Evolutionary conservation across 2,329 filamentous ascomycete genomes (phyloP).

Genomic region (Paracamarosporium sp.): DNA sequence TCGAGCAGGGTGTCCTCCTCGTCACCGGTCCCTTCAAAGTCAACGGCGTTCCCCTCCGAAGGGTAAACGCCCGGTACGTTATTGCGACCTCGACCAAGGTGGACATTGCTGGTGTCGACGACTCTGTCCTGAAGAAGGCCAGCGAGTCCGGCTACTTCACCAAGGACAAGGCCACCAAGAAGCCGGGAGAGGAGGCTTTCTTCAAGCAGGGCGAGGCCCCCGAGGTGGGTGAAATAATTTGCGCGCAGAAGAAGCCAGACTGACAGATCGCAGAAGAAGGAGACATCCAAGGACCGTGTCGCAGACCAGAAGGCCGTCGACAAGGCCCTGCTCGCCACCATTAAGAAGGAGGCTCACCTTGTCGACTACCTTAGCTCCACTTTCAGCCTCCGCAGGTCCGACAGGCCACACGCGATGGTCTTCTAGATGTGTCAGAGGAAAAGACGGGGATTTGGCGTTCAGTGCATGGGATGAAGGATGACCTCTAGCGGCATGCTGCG

Average conservation of each 20-base stretch:
- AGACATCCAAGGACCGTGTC: slow-evolving; percentile 87
- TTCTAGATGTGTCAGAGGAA: slow-evolving; percentile 68
- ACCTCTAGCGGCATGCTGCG: slow-evolving; percentile 45
- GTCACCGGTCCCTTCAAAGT: slow-evolving; percentile 99
- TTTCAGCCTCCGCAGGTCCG: slow-evolving; percentile 99
- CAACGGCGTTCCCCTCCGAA: slow-evolving; percentile 97
- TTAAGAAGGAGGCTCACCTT: slow-evolving; percentile 98
- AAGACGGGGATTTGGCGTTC: slow-evolving; percentile 47
- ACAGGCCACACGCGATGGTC: slow-evolving; percentile 99
- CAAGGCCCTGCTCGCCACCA: slow-evolving; percentile 90
- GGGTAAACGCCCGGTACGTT: slow-evolving; percentile 91
- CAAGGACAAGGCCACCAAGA: slow-evolving; percentile 92
- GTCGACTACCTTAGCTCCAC: slow-evolving; percentile 91
- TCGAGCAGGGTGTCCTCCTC: slow-evolving; percentile 96
- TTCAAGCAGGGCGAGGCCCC: slow-evolving; percentile 99
- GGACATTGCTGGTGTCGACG: slow-evolving; percentile 83
- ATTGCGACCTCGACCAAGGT: slow-evolving; percentile 89
- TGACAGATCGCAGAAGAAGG: slow-evolving; percentile 79
- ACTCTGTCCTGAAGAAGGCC: slow-evolving; percentile 77
- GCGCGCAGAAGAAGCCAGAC: slow-evolving; percentile 5
- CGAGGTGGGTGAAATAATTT: slow-evolving; percentile 69
- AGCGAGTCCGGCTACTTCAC: slow-evolving; percentile 88
- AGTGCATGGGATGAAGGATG: slow-evolving; percentile 50
- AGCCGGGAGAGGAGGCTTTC: slow-evolving; percentile 97
- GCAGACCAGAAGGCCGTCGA: slow-evolving; percentile 99